Evolutionary conservation across 2,329 filamentous ascomycete species (phyloP), one percentile per base, ranked within the genome.

Genomic region (Gremmenia infestans): DNA sequence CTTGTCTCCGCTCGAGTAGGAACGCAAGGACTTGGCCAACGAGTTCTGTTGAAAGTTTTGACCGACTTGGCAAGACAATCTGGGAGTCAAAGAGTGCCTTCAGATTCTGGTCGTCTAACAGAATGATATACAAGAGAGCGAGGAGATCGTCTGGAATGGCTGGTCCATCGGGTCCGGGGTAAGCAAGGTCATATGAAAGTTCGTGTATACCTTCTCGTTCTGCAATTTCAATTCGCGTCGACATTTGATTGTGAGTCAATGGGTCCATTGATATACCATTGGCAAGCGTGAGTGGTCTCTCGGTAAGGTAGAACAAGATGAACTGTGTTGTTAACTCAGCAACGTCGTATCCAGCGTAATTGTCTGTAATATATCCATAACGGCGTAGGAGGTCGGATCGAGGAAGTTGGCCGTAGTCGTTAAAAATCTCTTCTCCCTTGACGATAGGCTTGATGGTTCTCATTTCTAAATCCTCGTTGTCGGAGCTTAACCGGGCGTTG

Each of bases 291-390:
- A 61, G 28, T 17, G 55, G 37, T 23, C 53, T 52, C 15, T 37
- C 54, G 11, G 54, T 55, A 15, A 69, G 61, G 7, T 55, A 23
- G 8, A 57, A 55, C 39, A 73, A 66, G 37, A 88, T 74, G 14
- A 78, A 65, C 1, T 76, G 72, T 49, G 80, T 72, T 4, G 81
- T 73, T 7, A 89, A 70, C 66, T 89, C 86, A 3, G 81, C 80
- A 2, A 89, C 85, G 63, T 89, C 86, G 68, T 83, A 86, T 50
- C 76, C 71, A 6, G 80, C 73, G 65, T 89, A 87, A 60, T 83
- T 83, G 36, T 81, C 74, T 0, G 85, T 86, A 48, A 86, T 76
- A 65, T 87, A 88, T 15, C 86, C 86, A 66, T 89, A 88, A 46
- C 86, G 74, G 22, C 86, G 75, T 17, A 89, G 74, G 4, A 89